Percentiles rank a stretch among this genome's conserved stretches.
These are phyloP conservation scores for Starmerella vitae DNA, from an alignment of 805 yeast genomes.

Conservation along the genomic window DNA sequence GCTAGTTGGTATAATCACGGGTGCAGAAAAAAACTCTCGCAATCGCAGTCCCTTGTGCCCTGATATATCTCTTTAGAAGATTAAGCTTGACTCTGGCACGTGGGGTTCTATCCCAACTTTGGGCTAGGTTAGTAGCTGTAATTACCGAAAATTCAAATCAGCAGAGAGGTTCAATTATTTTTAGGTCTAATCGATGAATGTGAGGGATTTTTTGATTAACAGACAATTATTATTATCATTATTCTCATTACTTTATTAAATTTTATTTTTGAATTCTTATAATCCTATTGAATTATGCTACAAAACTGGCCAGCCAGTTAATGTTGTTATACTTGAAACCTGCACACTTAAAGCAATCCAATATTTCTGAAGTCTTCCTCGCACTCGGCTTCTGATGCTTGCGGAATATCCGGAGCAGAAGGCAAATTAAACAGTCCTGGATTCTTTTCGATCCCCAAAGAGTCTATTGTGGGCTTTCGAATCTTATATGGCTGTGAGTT, in stretches of 20 bases:
- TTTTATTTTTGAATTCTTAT: background rate
- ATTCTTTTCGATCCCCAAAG: slow-evolving; percentile 55
- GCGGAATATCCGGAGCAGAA: slow-evolving; percentile 55
- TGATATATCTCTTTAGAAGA: too few species aligned
- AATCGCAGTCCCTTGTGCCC: too few species aligned
- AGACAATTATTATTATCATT: too few species aligned
- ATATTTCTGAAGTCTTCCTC: slow-evolving; percentile 57
- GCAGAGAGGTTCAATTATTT: too few species aligned
- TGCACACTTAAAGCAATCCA: slow-evolving; percentile 32
- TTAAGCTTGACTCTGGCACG: too few species aligned
- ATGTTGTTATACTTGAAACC: background rate
- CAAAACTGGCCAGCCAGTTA: background rate
- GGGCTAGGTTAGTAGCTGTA: too few species aligned
- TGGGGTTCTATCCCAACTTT: too few species aligned
- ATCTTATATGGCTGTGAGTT: slow-evolving; percentile 37
- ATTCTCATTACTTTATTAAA: too few species aligned
- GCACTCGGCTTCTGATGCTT: slow-evolving; percentile 59
- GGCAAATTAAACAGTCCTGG: slow-evolving; percentile 50
- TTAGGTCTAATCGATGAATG: too few species aligned
- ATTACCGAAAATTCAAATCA: too few species aligned
- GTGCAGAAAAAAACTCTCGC: too few species aligned
- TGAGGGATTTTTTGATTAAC: too few species aligned
- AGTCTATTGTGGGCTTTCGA: slow-evolving; percentile 51
- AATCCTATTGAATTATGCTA: background rate
- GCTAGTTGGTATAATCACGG: background rate